Evolutionary conservation across 1,284 basidiomycete species (phyloP).

Genomic region (Marasmius oreades): DNA sequence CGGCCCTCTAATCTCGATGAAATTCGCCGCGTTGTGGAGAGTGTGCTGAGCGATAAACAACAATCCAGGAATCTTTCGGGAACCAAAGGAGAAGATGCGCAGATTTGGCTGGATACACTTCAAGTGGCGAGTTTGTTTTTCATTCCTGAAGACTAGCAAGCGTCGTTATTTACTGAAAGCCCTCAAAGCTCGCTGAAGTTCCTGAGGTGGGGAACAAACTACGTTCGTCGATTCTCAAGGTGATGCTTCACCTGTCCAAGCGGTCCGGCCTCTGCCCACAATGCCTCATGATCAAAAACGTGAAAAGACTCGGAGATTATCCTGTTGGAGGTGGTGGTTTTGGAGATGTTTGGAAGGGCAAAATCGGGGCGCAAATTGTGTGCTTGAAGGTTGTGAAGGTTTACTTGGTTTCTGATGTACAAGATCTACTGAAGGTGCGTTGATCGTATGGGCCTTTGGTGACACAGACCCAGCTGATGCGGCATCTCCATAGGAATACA

Average conservation of each 20-base stretch:
- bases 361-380: neutral
- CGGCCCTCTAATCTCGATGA: too few species aligned
- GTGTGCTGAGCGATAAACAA: too few species aligned
- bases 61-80: too few species aligned
- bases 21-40: too few species aligned
- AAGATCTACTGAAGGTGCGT: neutral
- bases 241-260: neutral
- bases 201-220: neutral
- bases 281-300: neutral
- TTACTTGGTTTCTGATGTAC: neutral
- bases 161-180: too few species aligned
- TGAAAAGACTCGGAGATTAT: neutral
- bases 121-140: too few species aligned
- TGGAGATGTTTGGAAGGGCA: neutral
- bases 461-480: neutral
- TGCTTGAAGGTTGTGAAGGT: neutral
- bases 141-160: too few species aligned
- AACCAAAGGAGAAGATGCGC: too few species aligned
- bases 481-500: neutral
- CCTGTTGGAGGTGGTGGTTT: neutral
- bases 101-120: too few species aligned
- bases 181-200: neutral
- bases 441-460: neutral
- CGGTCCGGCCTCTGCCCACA: neutral
- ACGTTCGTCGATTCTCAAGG: neutral